phyloP scores from a whole-genome alignment of 2,329 filamentous ascomycete species.

The Phaeoacremonium minimum region DNA sequence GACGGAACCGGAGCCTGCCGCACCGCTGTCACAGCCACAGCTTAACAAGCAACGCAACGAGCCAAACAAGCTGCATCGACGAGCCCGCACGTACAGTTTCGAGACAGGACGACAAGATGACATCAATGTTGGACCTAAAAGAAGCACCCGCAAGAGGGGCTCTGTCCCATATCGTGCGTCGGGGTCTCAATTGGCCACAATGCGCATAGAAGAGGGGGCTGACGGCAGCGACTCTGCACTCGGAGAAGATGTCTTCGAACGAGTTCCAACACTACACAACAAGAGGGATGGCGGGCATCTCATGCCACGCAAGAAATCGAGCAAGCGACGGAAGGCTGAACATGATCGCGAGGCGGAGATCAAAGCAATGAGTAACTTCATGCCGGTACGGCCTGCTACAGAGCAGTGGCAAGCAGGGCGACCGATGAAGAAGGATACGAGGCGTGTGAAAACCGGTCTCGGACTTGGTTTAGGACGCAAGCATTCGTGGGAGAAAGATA shows the following conservation, averaged over 20 bases:
- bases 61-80: constrained; percentile 43
- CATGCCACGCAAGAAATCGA: constrained; percentile 65
- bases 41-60: constrained; percentile 40
- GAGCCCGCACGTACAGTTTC: constrained; percentile 54
- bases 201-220: constrained; percentile 6
- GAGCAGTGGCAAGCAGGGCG: constrained; percentile 57
- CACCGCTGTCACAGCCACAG: constrained; percentile 12
- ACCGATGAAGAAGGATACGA: constrained; percentile 59
- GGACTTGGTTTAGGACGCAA: constrained; percentile 28
- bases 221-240: constrained; percentile 5
- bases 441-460: constrained; percentile 54
- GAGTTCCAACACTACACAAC: constrained; percentile 51
- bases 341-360: constrained; percentile 82
- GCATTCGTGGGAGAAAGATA: constrained; percentile 44
- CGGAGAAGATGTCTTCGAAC: constrained; percentile 24
- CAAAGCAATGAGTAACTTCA: constrained; percentile 71
- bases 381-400: constrained; percentile 59
- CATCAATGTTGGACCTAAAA: constrained; percentile 33
- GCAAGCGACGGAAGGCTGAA: constrained; percentile 72
- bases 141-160: constrained; percentile 17
- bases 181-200: no score
- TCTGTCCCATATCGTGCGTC: no score
- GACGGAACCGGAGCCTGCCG: constrained; percentile 19
- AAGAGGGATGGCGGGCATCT: constrained; percentile 57
- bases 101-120: constrained; percentile 55